phyloP scores from a whole-genome alignment of 139 green algal species.

The Micractinium sp. region DNA sequence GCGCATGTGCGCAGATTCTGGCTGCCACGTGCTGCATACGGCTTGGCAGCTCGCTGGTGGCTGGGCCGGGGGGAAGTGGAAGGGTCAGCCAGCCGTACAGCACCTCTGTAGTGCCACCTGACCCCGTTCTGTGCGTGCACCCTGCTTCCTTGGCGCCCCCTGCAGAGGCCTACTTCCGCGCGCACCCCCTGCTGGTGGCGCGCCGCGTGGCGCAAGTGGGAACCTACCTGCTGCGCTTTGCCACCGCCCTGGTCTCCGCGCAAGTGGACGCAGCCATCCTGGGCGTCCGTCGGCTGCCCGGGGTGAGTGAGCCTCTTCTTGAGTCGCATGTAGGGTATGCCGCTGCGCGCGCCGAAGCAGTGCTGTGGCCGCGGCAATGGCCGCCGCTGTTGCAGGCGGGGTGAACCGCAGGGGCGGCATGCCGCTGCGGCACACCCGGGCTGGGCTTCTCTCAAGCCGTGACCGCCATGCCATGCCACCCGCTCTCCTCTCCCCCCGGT shows the following conservation, averaged over 20 bases:
- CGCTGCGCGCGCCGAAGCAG: too few species aligned
- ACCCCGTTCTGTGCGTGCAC: too few species aligned
- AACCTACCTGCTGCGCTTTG: slow-evolving; percentile 20
- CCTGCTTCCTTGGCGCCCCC: neutral
- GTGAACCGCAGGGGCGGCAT: neutral
- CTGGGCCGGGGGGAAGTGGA: neutral
- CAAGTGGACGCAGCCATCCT: slow-evolving; percentile 1
- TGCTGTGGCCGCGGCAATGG: too few species aligned
- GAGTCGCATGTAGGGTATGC: too few species aligned
- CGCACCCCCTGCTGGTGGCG: slow-evolving; percentile 14
- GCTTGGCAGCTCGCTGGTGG: neutral
- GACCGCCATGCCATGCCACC: neutral
- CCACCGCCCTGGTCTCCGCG: neutral
- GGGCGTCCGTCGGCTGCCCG: neutral
- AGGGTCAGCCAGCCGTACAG: too few species aligned
- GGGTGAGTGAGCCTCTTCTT: too few species aligned
- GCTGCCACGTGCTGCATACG: too few species aligned
- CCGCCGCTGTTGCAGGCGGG: too few species aligned
- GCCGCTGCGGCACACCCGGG: neutral
- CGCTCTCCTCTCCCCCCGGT: neutral
- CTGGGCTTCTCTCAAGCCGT: neutral
- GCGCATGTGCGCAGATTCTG: too few species aligned
- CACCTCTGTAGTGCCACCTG: too few species aligned
- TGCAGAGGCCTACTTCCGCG: slow-evolving; percentile 19
- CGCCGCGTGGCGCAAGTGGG: slow-evolving; percentile 17